These are phyloP conservation scores for Gaeumannomyces sp. DNA, from an alignment of 2,329 filamentous ascomycete species.

Conservation along the genomic window DNA sequence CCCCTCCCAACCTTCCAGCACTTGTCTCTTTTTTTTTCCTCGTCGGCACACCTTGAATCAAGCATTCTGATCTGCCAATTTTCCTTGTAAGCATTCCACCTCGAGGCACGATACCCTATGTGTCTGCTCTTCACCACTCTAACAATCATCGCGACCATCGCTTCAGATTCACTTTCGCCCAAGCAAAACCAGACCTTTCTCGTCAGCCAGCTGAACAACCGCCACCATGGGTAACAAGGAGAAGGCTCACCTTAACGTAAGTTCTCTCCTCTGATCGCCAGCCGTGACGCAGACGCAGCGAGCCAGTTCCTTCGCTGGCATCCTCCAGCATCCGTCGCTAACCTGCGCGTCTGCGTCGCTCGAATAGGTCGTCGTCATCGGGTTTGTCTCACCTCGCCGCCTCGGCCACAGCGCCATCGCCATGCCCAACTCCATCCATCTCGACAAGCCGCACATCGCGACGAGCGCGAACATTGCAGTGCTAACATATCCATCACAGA, in stretches of 20 bases:
- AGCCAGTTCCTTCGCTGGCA: neutral
- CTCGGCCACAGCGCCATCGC: neutral
- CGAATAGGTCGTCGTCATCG: constrained; percentile 27
- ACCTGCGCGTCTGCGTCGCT: constrained; percentile 11
- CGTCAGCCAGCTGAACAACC: constrained; percentile 15
- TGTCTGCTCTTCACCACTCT: constrained; percentile 13
- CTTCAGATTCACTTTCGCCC: constrained; percentile 6
- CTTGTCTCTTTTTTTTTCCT: constrained; percentile 23
- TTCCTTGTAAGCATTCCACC: constrained; percentile 9
- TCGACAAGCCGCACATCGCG: constrained; percentile 15
- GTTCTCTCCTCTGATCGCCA: constrained; percentile 16
- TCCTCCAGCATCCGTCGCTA: constrained; percentile 12
- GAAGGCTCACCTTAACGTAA: constrained; percentile 91
- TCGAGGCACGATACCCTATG: constrained; percentile 10
- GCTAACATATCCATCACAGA: constrained; percentile 33
- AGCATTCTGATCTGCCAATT: constrained; percentile 30
- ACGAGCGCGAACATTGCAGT: neutral
- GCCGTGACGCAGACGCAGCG: neutral
- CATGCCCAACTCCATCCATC: constrained; percentile 8
- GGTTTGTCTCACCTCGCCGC: constrained; percentile 13
- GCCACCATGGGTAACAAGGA: constrained; percentile 70
- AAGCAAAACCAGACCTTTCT: constrained; percentile 11
- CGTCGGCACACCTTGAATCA: constrained; percentile 34
- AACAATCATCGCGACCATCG: neutral
- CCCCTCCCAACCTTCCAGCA: constrained; percentile 13